Evolutionary conservation across 164 flowering plant species (phyloP), one percentile per base, ranked within the genome.

Genomic region (Santalum album): DNA sequence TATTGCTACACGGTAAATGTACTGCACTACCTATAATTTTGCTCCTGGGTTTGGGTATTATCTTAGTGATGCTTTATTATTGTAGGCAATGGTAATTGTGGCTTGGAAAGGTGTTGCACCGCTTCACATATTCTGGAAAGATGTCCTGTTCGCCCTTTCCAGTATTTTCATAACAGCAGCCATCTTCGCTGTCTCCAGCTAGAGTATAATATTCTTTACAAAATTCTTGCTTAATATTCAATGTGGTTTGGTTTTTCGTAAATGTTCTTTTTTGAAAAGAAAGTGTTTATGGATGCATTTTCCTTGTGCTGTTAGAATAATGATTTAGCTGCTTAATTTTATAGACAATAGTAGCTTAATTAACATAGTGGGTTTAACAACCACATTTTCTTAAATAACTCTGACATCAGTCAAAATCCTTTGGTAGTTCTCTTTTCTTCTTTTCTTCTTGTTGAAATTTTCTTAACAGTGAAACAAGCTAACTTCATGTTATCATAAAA

Each of bases 101-200:
- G 95, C 96, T 48, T 94, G 85, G 84, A 67, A 50, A 53, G 80
- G 67, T 49, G 43, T 72, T 59, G 69, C 84, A 43, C 65, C 70
- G 12, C 34, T 46, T 51, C 76, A 86, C 42, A 72, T 86, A 36
- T 70, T 84, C 44, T 75, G 62, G 54, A 78, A 63, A 64, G 69
- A 81, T 27, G 57, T 71, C 39, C 47, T 94, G 21, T 72, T 66
- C 45, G 12, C 51, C 22, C 51, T 81, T 49, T 78, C 84, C 20
- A 81, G 80, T 42, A 69, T 81, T 42, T 83, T 81, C 59, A 74
- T 83, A 55, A 81, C 90, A 16, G 96, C 99, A 49, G 86, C 99
- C 18, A 32, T 80, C 54, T 81, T 94, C 92, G 96, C 34, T 56
- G 86, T 35, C 71, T 90, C 17, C 99, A 94, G 62, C 74, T 94